phyloP scores from a whole-genome alignment of 2,329 filamentous ascomycete genomes.

The Cladosporium colombiae region DNA sequence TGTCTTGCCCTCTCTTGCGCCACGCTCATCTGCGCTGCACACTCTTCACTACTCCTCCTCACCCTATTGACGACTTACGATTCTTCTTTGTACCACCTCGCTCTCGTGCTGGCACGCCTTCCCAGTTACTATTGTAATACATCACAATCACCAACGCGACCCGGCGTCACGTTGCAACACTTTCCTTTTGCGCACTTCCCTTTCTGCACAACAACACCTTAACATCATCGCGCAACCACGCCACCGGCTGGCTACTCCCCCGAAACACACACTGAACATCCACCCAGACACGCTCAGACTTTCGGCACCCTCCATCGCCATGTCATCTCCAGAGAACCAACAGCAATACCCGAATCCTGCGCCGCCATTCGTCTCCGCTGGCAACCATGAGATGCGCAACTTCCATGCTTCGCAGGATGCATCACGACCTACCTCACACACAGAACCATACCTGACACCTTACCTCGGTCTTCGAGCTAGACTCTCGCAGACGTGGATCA shows the following conservation, averaged over 20 bases:
- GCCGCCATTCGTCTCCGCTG: slow-evolving; percentile 61
- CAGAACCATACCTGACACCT: slow-evolving; percentile 74
- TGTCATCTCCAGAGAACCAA: slow-evolving; percentile 55
- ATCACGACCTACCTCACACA: slow-evolving; percentile 60
- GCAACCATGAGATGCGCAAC: slow-evolving; percentile 63
- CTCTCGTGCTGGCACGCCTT: slow-evolving; percentile 19
- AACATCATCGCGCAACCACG: background rate
- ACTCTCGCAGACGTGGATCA: slow-evolving; percentile 95
- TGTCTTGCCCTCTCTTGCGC: slow-evolving; percentile 19
- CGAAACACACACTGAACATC: slow-evolving; percentile 13
- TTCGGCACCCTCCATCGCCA: slow-evolving; percentile 35
- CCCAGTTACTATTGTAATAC: slow-evolving; percentile 24
- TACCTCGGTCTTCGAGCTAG: slow-evolving; percentile 88
- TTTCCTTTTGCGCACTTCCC: background rate
- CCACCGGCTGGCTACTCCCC: background rate
- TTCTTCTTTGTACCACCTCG: slow-evolving; percentile 25
- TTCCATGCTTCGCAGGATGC: slow-evolving; percentile 58
- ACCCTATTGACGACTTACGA: slow-evolving; percentile 24
- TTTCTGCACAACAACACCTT: background rate
- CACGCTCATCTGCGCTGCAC: slow-evolving; percentile 18
- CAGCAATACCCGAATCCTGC: slow-evolving; percentile 56
- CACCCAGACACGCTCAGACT: slow-evolving; percentile 32
- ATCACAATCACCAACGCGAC: slow-evolving; percentile 9
- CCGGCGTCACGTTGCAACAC: slow-evolving; percentile 12
- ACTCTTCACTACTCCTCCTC: slow-evolving; percentile 6